phyloP scores from a whole-genome alignment of 78 protist genomes.

The Guillardia theta region DNA sequence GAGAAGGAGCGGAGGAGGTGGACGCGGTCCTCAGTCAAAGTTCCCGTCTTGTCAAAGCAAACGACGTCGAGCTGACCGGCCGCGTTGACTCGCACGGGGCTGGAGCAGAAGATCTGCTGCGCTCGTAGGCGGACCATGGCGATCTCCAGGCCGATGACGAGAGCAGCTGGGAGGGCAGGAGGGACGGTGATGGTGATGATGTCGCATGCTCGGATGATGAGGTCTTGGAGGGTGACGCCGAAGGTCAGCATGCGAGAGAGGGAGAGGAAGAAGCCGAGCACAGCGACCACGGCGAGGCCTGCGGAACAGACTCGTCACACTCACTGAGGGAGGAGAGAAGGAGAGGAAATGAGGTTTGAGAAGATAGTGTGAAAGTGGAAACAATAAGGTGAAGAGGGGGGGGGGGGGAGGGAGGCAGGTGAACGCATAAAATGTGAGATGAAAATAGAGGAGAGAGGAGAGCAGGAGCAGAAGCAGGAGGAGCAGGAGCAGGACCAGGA shows the following conservation, averaged over 20 bases:
- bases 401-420: not conserved
- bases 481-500: not conserved
- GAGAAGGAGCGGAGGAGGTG: not conserved
- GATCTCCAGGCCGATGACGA: constrained; percentile 78
- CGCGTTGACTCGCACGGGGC: constrained; percentile 70
- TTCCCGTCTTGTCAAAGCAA: constrained; percentile 93
- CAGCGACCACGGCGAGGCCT: not conserved
- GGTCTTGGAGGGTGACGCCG: not conserved
- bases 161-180: constrained; percentile 80
- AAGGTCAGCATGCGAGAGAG: not conserved
- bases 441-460: not conserved
- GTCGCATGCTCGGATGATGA: constrained; percentile 70
- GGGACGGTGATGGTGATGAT: constrained; percentile 63
- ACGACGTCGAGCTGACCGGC: constrained; percentile 73
- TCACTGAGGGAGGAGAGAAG: not conserved
- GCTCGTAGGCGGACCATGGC: constrained; percentile 62
- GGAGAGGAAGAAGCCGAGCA: not conserved
- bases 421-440: not conserved
- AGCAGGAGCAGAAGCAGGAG: not conserved
- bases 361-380: not conserved
- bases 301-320: not conserved
- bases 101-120: constrained; percentile 66
- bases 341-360: not conserved
- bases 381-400: not conserved
- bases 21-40: constrained; percentile 46